Base-by-base conservation (phyloP, 352 stramenopile genomes). In the Blastocystis sp. region DNA sequence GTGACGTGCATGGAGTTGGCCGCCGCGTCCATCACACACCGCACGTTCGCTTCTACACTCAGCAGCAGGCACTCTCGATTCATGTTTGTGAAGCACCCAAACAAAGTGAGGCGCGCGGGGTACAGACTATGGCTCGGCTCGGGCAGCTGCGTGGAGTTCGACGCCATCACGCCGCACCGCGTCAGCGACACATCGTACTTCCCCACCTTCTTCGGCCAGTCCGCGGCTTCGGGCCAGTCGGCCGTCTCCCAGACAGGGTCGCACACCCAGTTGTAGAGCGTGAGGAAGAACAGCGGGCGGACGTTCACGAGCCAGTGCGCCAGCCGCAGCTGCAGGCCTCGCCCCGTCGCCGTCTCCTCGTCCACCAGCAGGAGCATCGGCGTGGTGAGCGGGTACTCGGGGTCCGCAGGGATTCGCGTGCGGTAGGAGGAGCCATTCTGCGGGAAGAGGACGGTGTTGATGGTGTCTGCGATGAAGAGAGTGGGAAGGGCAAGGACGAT, bases 181-280 rank as follows among this genome's bases (percentile, higher is more conserved):
- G 2, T 2, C 9, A 66, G 6, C 11, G 65, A 38, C 7, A 84
- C 52, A 11, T 42, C 10, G n/a, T 84, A 84, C 6, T 70, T 9
- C 7, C 74, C 74, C 21, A 68, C 52, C 34, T 84, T 84, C 0
- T 21, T 59, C 1, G 74, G 74, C 74, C 74, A 84, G 21, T 66
- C 48, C 1, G 21, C n/a, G 11, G 74, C 59, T 17, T 84, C 45
- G 19, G 74, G 74, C n/a, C 65, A 63, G n/a, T 84, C 74, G 1
- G 40, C 65, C 11, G 52, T 84, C 6, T 54, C 74, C 74, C 74
- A 84, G 48, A 84, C 17, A 21, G 74, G 74, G 14, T 84, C 74
- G 11, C 45, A 68, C 1, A 42, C 34, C 74, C 74, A 84, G 21
- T 52, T 42, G 24, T 84, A 84, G 17, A 84, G 57, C 34, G 17